Percentiles rank a stretch among this genome's conserved stretches.
Conservation (phyloP, 2,329 filamentous ascomycete species). For the Apiospora kogelbergensis region DNA sequence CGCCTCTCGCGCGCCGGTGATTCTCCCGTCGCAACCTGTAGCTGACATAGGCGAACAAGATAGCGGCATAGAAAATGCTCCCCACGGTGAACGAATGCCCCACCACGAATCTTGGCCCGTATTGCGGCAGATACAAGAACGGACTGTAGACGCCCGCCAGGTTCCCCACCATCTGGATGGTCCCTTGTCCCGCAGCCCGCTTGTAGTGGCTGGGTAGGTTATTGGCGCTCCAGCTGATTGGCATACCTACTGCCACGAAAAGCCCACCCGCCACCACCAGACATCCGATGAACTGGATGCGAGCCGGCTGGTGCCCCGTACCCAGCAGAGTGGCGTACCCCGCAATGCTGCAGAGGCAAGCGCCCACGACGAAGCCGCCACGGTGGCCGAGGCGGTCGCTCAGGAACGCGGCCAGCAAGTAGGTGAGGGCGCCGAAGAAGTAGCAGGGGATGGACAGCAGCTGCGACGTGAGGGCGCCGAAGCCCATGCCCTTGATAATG, state of each 20-base stretch:
- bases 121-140: neutral
- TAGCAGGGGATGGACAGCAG: slow-evolving; percentile 59
- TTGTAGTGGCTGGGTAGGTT: slow-evolving; percentile 15
- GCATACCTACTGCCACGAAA: slow-evolving; percentile 15
- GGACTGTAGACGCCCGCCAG: slow-evolving; percentile 10
- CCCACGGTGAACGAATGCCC: neutral
- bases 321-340: slow-evolving; percentile 13
- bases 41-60: neutral
- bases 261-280: slow-evolving; percentile 13
- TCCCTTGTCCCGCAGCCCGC: slow-evolving; percentile 12
- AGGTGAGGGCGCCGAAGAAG: slow-evolving; percentile 45
- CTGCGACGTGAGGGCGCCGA: slow-evolving; percentile 49
- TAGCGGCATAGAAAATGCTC: neutral
- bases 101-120: neutral
- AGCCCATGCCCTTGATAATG: slow-evolving; percentile 53
- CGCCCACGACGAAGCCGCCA: slow-evolving; percentile 27
- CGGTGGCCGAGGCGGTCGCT: slow-evolving; percentile 42
- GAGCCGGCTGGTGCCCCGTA: neutral
- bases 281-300: slow-evolving; percentile 14
- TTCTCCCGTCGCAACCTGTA: slow-evolving; percentile 2
- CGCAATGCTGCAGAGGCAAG: slow-evolving; percentile 8
- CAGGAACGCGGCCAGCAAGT: slow-evolving; percentile 43
- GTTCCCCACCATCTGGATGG: slow-evolving; percentile 15
- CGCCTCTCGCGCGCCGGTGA: neutral
- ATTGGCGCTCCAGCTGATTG: slow-evolving; percentile 16